These are phyloP conservation scores for Coprinopsis sp. DNA, from an alignment of 768 basidiomycete genomes.

Conservation along the genomic window DNA sequence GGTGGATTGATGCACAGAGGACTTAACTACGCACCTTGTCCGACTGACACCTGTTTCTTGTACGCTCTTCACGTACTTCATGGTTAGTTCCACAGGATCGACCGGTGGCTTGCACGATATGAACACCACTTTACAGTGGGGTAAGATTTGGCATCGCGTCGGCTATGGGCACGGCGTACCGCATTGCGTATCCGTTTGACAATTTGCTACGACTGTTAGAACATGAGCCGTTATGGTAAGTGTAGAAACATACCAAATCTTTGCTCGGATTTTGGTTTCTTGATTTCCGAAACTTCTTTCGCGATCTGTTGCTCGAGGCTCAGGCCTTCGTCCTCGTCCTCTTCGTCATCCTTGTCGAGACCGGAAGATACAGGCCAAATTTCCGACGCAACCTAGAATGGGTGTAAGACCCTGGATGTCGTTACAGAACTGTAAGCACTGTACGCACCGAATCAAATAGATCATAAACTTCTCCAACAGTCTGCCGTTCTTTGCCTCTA, in stretches of 20 bases:
- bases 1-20: neutral
- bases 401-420: constrained; percentile 2
- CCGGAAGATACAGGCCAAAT: constrained; percentile 55
- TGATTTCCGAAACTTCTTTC: constrained; percentile 67
- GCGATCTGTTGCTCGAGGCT: constrained; percentile 69
- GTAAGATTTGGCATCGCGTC: neutral
- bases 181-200: constrained; percentile 75
- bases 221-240: constrained; percentile 1
- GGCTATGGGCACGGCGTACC: constrained; percentile 37
- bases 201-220: constrained; percentile 49
- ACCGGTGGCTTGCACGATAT: constrained; percentile 76
- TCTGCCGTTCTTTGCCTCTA: constrained; percentile 78
- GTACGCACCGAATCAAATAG: constrained; percentile 67
- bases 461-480: constrained; percentile 73
- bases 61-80: constrained; percentile 59
- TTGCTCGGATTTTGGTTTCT: constrained; percentile 55
- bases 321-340: constrained; percentile 34
- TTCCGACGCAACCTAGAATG: constrained; percentile 57
- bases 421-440: neutral
- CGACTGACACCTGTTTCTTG: constrained; percentile 56
- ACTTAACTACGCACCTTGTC: constrained; percentile 47
- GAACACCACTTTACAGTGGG: constrained; percentile 56
- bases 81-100: constrained; percentile 68
- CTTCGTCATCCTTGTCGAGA: constrained; percentile 26
- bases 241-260: constrained; percentile 51